Evolutionary conservation across 148 eudicot genomes (phyloP), one percentile per base, ranked within the genome.

Genomic region (Tetragonia tetragonoides): DNA sequence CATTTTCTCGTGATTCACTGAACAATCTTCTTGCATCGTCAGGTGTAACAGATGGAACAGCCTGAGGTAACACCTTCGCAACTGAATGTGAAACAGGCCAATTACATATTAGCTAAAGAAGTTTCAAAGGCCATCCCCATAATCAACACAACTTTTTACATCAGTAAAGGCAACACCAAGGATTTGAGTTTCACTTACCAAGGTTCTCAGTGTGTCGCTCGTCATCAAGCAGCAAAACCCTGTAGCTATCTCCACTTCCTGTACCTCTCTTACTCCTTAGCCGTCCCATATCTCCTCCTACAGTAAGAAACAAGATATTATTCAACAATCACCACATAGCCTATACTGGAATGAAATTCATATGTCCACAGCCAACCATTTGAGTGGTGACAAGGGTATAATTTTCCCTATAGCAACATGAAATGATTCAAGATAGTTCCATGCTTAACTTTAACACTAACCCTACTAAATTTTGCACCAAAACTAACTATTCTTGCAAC

Each of bases 241-340:
- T 82, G 75, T 82, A 85, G 62, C 83, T 77, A 49, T 85, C 85
- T 83, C 87, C 87, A 70, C 81, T 80, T 24, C 81, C 79, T 6
- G 77, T 74, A 72, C 79, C 42, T 77, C 51, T 85, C 83, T 66
- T 82, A 51, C 82, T 74, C 79, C 41, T 82, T 10, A 80, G 63
- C 61, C 72, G 72, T 51, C 87, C 87, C 68, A 85, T 85, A 66
- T 85, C 87, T 70, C 87, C 85, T 73, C 87, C 87, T 82, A 72
- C 78, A 79, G 53, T 60, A 7, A 64, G 57, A 66, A 10, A 65
- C 61, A 56, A 67, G 44, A 46, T 66, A 49, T 46, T 69, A 67
- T 73, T 65, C 70, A 68, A 1, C 3, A 17, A 4, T 20, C 23
- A 2, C 37, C 18, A 14, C 24, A 65, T 21, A 37, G 6, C 37